A percentile compares a stretch with the other conserved stretches of the same genome.
Evolutionary conservation across 805 yeast species (phyloP).

Genomic region (Zygotorulaspora chibaensis): DNA sequence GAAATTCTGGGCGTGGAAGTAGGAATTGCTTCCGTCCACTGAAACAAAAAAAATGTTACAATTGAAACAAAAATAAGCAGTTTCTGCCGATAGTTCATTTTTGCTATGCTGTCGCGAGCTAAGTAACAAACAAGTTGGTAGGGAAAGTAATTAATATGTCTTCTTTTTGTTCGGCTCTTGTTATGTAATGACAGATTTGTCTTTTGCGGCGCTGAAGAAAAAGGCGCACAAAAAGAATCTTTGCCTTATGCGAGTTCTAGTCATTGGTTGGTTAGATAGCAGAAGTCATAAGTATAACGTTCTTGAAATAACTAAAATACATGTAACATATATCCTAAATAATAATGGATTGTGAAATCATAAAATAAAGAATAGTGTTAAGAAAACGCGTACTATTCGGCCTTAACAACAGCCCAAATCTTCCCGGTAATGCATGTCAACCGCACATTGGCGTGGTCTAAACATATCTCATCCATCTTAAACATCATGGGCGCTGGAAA

Average conservation of each 20-base stretch:
- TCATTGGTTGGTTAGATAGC: not conserved
- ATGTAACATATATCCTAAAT: slow-evolving; percentile 17
- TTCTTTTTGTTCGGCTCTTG: no score
- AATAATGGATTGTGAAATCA: slow-evolving; percentile 3
- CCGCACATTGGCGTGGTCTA: no score
- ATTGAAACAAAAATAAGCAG: no score
- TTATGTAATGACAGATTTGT: slow-evolving; percentile 1
- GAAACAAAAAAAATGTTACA: not conserved
- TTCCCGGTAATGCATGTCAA: no score
- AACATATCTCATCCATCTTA: no score
- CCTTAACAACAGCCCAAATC: not conserved
- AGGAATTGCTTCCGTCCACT: not conserved
- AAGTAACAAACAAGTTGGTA: not conserved
- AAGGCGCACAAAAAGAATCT: not conserved
- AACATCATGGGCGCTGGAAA: not conserved
- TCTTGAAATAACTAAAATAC: slow-evolving; percentile 20
- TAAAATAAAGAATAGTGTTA: slow-evolving; percentile 1
- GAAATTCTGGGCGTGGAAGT: slow-evolving; percentile 11
- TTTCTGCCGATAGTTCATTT: no score
- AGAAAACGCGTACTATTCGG: not conserved
- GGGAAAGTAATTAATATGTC: no score
- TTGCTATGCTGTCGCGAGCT: no score
- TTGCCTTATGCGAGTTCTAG: not conserved
- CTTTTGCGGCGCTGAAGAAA: slow-evolving; percentile 5
- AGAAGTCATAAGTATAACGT: slow-evolving; percentile 3